Base-by-base conservation (phyloP, 2,329 filamentous ascomycete species). In the Graphium sp. region DNA sequence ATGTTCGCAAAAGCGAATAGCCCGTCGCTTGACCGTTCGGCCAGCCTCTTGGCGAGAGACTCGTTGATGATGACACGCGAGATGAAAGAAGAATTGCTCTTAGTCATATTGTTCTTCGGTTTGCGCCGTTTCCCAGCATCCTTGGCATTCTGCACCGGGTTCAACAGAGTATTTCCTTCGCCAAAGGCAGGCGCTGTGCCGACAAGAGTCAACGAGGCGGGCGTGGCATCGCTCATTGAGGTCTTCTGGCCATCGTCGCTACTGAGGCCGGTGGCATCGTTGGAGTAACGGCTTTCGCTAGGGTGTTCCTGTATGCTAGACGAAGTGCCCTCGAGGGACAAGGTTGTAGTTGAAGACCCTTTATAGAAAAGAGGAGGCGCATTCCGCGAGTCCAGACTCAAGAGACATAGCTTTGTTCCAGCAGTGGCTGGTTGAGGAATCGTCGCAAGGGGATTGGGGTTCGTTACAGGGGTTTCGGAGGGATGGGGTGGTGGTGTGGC, bases 21-120 rank as follows among this genome's bases (percentile, higher is more conserved):
- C 1, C 84, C 85, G 37, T 89, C 80, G 3, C 62, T 61, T 9
- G 74, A 71, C 36, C 82, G 74, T 18, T 95, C 89, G 27, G 71
- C 67, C 36, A 95, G 52, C 37, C 80, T 74, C 52, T 89, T 92
- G 14, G 67, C 64, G 31, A 91, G 52, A 5, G 65, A 64, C 42
- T 98, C 89, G 43, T 93, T 81, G 11, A 84, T 75, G 37, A 95
- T 93, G 18, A 94, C 87, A 31, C 89, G 64, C n/a, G 87, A 94
- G 18, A 98, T 89, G 46, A 94, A 98, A 1, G 87, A 93, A 7
- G 89, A 98, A 51, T 93, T 95, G 56, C 84, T 95, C 61, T 98
- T 98, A 29, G 87, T 75, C 50, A 98, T 89, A 50, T 91, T 95
- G 53, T 87, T 95, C 63, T 95, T 98, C 3, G 89, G 89, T 50